Evolutionary conservation across 2,329 filamentous ascomycete genomes (phyloP), one percentile per base, ranked within the genome.

Genomic region (Apiospora koreana): DNA sequence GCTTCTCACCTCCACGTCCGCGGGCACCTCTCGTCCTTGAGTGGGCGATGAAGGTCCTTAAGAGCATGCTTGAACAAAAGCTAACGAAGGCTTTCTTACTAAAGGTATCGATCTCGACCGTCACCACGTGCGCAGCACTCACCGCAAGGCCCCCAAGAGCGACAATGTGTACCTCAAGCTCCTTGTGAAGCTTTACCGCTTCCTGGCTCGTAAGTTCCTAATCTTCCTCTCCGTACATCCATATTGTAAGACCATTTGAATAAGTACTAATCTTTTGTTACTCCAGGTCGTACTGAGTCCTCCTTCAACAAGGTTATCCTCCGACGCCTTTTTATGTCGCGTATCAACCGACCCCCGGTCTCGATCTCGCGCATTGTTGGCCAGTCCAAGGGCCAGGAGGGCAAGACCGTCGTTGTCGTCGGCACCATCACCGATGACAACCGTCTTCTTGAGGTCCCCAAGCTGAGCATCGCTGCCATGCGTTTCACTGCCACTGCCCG

Each of bases 301-400:
- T 90, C 90, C 87, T 99, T 99, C 93, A 99, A 99, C 93, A 97
- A 97, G 90, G 93, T 96, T 81, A 91, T 99, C 82, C 93, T 99
- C 81, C 94, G 95, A 84, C 94, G 96, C 81, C 93, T 99, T 74
- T 97, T 97, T 83, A 97, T 96, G 94, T 97, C 94, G 85, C 94
- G 95, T 86, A 97, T 97, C 87, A 98, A 98, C 93, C 93, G 95
- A 79, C 94, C 94, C 73, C 94, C 96, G 75, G 92, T 99, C 81
- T 98, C 95, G 73, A 89, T 99, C 81, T 98, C 95, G 77, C 93
- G 95, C 85, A 94, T 98, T 81, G 92, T 88, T 75, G 84, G 86
- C 82, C 93, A 93, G 85, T 86, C 85, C 81, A 89, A 92, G 80
- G 86, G 86, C 76, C 86, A 86, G 75, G 88, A 91, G 83, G 91